Conservation (phyloP, 805 yeast species). For the Danielia reshetovae region DNA sequence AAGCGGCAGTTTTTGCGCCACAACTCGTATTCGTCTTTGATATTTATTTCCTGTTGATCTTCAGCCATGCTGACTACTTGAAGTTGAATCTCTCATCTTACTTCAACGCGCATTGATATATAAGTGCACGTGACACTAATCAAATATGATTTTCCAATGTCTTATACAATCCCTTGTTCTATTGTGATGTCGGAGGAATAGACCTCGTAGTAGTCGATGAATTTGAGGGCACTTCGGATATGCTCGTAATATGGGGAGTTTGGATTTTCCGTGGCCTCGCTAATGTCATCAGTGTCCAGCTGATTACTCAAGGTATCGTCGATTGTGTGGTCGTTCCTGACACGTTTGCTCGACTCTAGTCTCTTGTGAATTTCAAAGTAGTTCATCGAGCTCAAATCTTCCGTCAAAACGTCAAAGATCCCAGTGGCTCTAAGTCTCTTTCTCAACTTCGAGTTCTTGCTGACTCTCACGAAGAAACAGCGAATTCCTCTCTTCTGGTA, state of each 20-base stretch:
- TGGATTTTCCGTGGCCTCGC: background rate
- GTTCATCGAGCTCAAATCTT: conserved; percentile 22
- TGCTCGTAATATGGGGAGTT: conserved; percentile 33
- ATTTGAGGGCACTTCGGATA: conserved; percentile 36
- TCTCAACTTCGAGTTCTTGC: conserved; percentile 23
- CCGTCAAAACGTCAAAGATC: conserved; percentile 20
- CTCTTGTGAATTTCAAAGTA: conserved; percentile 21
- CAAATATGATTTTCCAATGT: too few relatives aligned
- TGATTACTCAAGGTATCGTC: background rate
- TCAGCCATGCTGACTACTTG: conserved; percentile 11
- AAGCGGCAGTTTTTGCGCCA: conserved; percentile 80
- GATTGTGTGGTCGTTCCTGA: background rate
- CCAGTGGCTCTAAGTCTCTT: conserved; percentile 29
- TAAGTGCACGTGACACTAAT: too few relatives aligned
- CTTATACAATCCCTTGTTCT: too few relatives aligned
- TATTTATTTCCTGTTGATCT: conserved; percentile 20
- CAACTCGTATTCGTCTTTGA: conserved; percentile 65
- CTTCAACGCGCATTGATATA: too few relatives aligned
- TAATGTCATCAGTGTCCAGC: background rate
- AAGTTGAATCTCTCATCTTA: too few relatives aligned
- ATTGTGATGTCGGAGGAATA: too few relatives aligned
- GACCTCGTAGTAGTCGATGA: conserved; percentile 33
- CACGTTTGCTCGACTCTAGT: background rate
- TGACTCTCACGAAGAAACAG: conserved; percentile 35
- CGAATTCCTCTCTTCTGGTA: conserved; percentile 30